A percentile compares a stretch with the other conserved stretches of the same genome.
Conservation (phyloP, 345 rosid species). For the Salix arbutifolia region DNA sequence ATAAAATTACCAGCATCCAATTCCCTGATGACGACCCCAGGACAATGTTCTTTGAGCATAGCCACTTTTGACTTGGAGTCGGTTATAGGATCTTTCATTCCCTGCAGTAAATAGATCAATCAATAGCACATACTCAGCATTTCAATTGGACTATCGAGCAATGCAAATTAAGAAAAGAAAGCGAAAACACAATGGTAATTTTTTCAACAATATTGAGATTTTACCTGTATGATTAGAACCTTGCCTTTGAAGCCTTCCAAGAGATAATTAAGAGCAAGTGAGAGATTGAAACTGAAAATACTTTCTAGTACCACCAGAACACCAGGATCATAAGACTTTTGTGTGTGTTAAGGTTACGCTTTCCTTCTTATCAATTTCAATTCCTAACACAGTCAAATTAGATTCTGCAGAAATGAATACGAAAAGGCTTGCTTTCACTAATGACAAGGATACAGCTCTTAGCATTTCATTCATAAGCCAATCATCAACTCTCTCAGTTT, state of each 20-base stretch:
- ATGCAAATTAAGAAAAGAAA: background rate
- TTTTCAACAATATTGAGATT: background rate
- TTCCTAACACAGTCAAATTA: background rate
- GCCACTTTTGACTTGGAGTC: constrained; percentile 60
- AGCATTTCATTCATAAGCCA: constrained; percentile 77
- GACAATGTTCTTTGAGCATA: constrained; percentile 54
- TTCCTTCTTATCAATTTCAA: background rate
- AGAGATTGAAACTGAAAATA: constrained; percentile 71
- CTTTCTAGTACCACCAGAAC: constrained; percentile 72
- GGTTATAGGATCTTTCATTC: constrained; percentile 75
- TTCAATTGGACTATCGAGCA: background rate
- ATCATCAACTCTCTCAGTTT: constrained; percentile 64
- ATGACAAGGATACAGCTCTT: constrained; percentile 77
- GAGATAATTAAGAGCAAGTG: constrained; percentile 73
- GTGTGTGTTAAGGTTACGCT: constrained; percentile 42
- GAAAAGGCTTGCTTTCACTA: background rate
- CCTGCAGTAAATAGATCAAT: constrained; percentile 31
- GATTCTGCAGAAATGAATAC: background rate
- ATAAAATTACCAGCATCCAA: constrained; percentile 57
- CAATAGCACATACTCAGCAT: background rate
- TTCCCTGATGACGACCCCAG: constrained; percentile 44
- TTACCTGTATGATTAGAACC: constrained; percentile 71
- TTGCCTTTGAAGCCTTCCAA: constrained; percentile 51
- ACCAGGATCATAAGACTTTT: constrained; percentile 87
- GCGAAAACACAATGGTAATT: background rate